Conservation (phyloP, 208 protist species). For the Leishmania turanica region DNA sequence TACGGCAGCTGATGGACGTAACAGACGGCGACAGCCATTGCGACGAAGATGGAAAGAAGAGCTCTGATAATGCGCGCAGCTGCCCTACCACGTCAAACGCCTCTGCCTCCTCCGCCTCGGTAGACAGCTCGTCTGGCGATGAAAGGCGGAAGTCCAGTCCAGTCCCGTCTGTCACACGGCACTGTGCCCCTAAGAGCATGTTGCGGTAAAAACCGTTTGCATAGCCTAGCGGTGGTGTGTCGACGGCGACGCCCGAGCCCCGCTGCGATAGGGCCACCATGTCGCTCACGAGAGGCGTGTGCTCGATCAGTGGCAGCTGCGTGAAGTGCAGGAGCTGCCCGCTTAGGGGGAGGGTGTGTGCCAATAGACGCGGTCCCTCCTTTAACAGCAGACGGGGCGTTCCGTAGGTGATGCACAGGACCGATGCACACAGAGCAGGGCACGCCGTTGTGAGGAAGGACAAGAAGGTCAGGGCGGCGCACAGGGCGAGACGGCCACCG, state of each 20-base stretch:
- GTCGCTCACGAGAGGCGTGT: not conserved
- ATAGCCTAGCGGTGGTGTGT: slow-evolving; percentile 18
- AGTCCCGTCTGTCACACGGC: not conserved
- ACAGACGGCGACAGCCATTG: slow-evolving; percentile 37
- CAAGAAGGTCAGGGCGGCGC: slow-evolving; percentile 43
- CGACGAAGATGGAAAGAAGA: slow-evolving; percentile 22
- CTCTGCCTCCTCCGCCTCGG: slow-evolving; percentile 20
- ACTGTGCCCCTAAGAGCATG: slow-evolving; percentile 22
- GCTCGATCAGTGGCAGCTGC: slow-evolving; percentile 15
- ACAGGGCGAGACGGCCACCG: slow-evolving; percentile 36
- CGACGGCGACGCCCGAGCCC: not conserved
- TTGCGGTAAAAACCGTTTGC: slow-evolving; percentile 28
- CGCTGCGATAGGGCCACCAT: slow-evolving; percentile 7
- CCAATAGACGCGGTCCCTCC: slow-evolving; percentile 30
- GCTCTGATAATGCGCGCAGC: slow-evolving; percentile 11
- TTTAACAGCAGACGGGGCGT: slow-evolving; percentile 40
- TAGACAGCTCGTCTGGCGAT: slow-evolving; percentile 4
- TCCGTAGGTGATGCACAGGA: slow-evolving; percentile 70
- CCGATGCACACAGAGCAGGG: slow-evolving; percentile 11
- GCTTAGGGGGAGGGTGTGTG: slow-evolving; percentile 40
- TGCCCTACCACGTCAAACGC: slow-evolving; percentile 13
- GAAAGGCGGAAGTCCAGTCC: slow-evolving; percentile 10
- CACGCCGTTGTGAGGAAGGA: slow-evolving; percentile 28
- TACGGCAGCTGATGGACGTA: slow-evolving; percentile 16
- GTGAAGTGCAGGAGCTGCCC: slow-evolving; percentile 45